These are phyloP conservation scores for Populus ilicifolia DNA, from an alignment of 345 rosid species.

Conservation along the genomic window DNA sequence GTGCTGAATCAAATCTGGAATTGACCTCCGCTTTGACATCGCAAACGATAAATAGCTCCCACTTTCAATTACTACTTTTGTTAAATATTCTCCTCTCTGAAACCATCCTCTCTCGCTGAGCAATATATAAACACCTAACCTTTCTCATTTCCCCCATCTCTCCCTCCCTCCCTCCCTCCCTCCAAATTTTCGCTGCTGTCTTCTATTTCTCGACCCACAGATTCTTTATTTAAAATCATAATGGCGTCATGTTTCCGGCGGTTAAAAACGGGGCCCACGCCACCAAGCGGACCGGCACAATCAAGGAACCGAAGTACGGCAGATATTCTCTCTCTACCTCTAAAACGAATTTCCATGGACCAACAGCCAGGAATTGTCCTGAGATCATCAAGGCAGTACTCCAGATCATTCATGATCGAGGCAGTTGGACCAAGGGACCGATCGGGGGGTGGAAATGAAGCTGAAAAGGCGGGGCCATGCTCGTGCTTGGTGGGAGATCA, in stretches of 20 bases:
- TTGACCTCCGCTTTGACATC: no score
- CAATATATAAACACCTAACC: no score
- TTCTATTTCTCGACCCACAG: neutral
- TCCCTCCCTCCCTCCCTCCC: neutral
- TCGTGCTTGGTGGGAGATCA: slow-evolving; percentile 37
- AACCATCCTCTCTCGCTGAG: no score
- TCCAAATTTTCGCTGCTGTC: neutral
- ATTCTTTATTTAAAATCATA: neutral
- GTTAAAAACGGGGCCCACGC: slow-evolving; percentile 31
- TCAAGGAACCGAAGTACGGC: slow-evolving; percentile 19
- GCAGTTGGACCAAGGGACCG: slow-evolving; percentile 35
- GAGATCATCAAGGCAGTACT: slow-evolving; percentile 26
- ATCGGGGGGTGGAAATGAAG: slow-evolving; percentile 38
- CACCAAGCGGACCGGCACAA: slow-evolving; percentile 19
- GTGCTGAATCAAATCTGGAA: no score
- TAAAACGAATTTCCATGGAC: slow-evolving; percentile 13
- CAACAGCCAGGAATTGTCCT: slow-evolving; percentile 31
- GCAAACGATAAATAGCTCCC: no score
- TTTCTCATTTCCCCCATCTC: neutral
- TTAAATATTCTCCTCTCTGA: no score
- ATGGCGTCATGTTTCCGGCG: slow-evolving; percentile 61
- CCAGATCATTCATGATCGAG: slow-evolving; percentile 24
- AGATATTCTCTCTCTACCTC: slow-evolving; percentile 26
- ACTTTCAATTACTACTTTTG: no score
- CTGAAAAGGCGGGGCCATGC: slow-evolving; percentile 30